A percentile compares a stretch with the other conserved stretches of the same genome.
phyloP scores from a whole-genome alignment of 305 asterid species.

The Fraxinus greggii region DNA sequence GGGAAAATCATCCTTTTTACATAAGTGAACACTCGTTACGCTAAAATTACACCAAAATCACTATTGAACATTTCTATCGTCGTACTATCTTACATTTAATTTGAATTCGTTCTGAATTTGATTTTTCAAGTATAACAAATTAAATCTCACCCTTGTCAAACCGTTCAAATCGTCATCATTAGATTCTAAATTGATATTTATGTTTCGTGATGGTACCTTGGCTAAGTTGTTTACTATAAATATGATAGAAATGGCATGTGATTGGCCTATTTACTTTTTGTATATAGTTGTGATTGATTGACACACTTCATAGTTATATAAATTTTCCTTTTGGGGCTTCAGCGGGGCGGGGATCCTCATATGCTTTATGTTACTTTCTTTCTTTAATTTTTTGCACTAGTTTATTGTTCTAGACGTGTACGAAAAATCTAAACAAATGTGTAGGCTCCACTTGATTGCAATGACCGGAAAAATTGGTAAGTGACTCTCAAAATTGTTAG shows the following conservation, averaged over 20 bases:
- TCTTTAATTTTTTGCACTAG: too few relatives aligned
- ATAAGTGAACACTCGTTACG: too few relatives aligned
- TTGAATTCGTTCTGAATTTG: background rate
- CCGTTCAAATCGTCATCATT: background rate
- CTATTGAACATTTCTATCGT: too few relatives aligned
- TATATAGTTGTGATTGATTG: conserved; percentile 29
- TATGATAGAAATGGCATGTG: background rate
- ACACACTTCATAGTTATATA: background rate
- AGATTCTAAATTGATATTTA: background rate
- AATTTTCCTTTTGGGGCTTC: background rate
- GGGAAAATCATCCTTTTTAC: too few relatives aligned
- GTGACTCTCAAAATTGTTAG: background rate
- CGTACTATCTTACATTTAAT: too few relatives aligned
- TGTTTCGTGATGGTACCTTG: background rate
- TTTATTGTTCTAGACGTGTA: background rate
- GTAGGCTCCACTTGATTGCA: background rate
- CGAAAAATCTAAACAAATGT: background rate
- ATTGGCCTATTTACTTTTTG: conserved; percentile 13
- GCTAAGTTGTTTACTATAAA: background rate
- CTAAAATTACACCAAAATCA: too few relatives aligned
- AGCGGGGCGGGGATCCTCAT: background rate
- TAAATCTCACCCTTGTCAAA: background rate
- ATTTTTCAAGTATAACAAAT: background rate
- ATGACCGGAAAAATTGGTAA: background rate
- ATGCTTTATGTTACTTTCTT: background rate